Conservation (phyloP, 306 rosid species). For the Comarum palustre region DNA sequence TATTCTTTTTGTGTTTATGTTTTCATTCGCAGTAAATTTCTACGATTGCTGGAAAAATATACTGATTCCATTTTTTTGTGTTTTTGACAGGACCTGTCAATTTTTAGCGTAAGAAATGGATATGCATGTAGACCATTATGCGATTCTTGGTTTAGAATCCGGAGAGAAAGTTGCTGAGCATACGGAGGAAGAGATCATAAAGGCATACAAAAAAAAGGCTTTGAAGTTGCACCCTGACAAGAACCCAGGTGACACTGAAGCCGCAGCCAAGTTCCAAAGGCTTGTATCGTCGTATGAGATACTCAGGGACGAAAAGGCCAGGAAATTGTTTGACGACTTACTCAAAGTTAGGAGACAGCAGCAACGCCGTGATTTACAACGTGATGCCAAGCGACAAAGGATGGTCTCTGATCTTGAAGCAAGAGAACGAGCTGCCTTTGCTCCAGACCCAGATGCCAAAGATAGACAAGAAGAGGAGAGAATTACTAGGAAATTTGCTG, state of each 20-base stretch:
- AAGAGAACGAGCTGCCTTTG: conserved; percentile 64
- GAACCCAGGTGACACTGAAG: conserved; percentile 75
- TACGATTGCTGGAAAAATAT: neutral
- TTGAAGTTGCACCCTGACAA: conserved; percentile 87
- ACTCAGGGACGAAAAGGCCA: conserved; percentile 73
- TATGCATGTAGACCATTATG: conserved; percentile 55
- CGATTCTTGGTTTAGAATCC: conserved; percentile 68
- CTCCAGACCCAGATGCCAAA: conserved; percentile 45
- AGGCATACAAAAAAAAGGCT: conserved; percentile 73
- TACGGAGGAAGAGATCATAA: conserved; percentile 61
- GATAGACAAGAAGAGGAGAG: conserved; percentile 68
- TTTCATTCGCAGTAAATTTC: neutral
- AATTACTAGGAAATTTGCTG: conserved; percentile 59
- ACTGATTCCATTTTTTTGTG: neutral
- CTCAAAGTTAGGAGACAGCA: conserved; percentile 68
- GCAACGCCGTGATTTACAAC: conserved; percentile 56
- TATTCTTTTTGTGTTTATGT: neutral
- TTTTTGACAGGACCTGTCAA: neutral
- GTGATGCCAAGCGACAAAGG: conserved; percentile 69
- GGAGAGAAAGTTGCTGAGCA: conserved; percentile 78
- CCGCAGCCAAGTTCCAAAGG: conserved; percentile 60
- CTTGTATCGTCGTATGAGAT: conserved; percentile 75
- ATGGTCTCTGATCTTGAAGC: conserved; percentile 89
- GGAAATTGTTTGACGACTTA: conserved; percentile 69
- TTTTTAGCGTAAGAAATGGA: conserved; percentile 40